Percentiles rank a stretch among this genome's conserved stretches.
Conservation (phyloP, 768 basidiomycete species). For the Gloeopeniophorella convolvens region DNA sequence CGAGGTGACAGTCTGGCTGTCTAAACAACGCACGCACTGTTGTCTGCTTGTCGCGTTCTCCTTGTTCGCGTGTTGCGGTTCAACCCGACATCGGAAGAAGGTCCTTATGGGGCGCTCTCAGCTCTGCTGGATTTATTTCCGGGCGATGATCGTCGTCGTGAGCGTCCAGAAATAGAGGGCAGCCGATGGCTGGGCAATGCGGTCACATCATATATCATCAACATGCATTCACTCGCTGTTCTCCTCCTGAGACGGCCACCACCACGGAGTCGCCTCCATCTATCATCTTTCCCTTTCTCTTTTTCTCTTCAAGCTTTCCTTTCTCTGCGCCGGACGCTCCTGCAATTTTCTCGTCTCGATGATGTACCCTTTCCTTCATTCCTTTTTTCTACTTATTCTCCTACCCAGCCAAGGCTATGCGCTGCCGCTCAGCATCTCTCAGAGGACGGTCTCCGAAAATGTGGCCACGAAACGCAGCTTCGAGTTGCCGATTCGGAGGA, state of each 20-base stretch:
- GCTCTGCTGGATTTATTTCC: too few species aligned
- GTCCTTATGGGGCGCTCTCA: too few species aligned
- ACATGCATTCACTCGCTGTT: neutral
- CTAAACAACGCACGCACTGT: too few species aligned
- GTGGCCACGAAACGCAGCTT: constrained; percentile 1
- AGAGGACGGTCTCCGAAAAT: neutral
- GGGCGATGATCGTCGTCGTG: neutral
- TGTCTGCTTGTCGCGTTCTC: too few species aligned
- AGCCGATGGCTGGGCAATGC: too few species aligned
- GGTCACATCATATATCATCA: neutral
- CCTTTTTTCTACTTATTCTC: neutral
- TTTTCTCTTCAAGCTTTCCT: neutral
- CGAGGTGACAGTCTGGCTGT: too few species aligned
- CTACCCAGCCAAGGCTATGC: constrained; percentile 2
- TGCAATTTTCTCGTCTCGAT: neutral
- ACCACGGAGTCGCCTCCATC: neutral
- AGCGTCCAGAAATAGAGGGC: too few species aligned
- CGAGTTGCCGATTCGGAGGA: constrained; percentile 9
- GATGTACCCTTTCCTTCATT: neutral
- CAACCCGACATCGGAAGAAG: too few species aligned
- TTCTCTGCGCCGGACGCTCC: constrained; percentile 13
- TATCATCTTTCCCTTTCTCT: neutral
- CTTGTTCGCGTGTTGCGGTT: too few species aligned
- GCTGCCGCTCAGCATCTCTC: neutral
- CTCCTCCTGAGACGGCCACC: neutral